These are phyloP conservation scores for Candida khao-thaluensis DNA, from an alignment of 805 yeast genomes.

Conservation along the genomic window DNA sequence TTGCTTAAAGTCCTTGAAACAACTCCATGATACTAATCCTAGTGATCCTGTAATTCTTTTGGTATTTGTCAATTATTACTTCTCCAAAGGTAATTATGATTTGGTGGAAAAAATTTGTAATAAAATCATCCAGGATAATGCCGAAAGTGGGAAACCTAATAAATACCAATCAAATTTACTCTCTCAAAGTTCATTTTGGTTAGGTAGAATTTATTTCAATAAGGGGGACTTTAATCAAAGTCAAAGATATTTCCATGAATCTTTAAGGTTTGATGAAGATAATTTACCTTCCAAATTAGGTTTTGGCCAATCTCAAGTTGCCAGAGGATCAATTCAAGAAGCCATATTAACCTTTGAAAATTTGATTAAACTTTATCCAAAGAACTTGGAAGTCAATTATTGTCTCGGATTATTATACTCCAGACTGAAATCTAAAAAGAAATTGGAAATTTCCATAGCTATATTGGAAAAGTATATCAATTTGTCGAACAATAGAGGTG, in stretches of 20 bases:
- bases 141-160: constrained; percentile 18
- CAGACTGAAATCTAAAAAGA: constrained; percentile 38
- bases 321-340: constrained; percentile 73
- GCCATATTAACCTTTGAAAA: constrained; percentile 84
- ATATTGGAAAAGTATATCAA: constrained; percentile 70
- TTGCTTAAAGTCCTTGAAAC: constrained; percentile 51
- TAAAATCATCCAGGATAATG: constrained; percentile 38
- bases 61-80: constrained; percentile 68
- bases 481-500: constrained; percentile 51
- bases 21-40: constrained; percentile 39
- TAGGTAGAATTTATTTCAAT: constrained; percentile 72
- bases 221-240: constrained; percentile 64
- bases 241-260: constrained; percentile 67
- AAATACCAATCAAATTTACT: constrained; percentile 30
- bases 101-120: constrained; percentile 56
- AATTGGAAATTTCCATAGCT: constrained; percentile 55
- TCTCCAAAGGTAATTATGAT: constrained; percentile 61
- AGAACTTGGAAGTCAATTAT: constrained; percentile 70
- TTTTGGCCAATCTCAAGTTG: constrained; percentile 78
- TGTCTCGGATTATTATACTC: constrained; percentile 76
- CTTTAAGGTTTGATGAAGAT: constrained; percentile 62
- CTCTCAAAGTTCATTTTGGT: constrained; percentile 63
- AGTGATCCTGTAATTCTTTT: constrained; percentile 63
- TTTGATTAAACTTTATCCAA: constrained; percentile 62
- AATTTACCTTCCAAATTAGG: constrained; percentile 77